A percentile compares a stretch with the other conserved stretches of the same genome.
phyloP scores from a whole-genome alignment of 805 yeast genomes.

The Lachancea mirantina region DNA sequence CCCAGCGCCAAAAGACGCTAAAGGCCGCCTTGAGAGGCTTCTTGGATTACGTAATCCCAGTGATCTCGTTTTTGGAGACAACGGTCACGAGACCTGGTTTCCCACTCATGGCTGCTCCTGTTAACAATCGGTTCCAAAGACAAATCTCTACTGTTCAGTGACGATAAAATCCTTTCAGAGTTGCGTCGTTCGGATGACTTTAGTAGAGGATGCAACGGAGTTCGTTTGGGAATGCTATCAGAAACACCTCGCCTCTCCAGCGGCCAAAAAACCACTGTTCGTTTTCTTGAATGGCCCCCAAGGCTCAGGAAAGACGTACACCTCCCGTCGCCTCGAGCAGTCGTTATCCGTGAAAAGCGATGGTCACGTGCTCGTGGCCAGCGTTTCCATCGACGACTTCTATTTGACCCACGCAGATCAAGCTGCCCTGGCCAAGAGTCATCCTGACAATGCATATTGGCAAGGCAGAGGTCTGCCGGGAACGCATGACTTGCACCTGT shows the following conservation, averaged over 20 bases:
- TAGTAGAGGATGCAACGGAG: slow-evolving; percentile 3
- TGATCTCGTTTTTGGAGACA: no score
- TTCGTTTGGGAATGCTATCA: slow-evolving; percentile 3
- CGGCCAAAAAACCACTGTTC: slow-evolving; percentile 37
- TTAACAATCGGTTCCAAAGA: no score
- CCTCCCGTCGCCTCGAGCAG: slow-evolving; percentile 37
- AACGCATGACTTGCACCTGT: slow-evolving; percentile 63
- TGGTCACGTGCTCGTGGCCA: slow-evolving; percentile 37
- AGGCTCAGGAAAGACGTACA: slow-evolving; percentile 69
- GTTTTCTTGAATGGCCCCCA: slow-evolving; percentile 66
- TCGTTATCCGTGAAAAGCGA: slow-evolving; percentile 30
- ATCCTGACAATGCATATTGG: slow-evolving; percentile 46
- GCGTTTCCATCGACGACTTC: slow-evolving; percentile 78
- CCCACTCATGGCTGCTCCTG: no score
- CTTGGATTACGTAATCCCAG: no score
- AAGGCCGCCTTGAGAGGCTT: no score
- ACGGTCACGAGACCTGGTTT: no score
- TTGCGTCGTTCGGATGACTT: no score
- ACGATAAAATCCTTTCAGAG: no score
- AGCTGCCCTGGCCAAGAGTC: slow-evolving; percentile 32
- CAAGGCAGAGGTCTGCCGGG: slow-evolving; percentile 90
- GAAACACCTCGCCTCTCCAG: neutral
- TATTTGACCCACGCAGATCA: slow-evolving; percentile 67
- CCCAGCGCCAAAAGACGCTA: no score
- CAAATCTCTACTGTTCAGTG: neutral